phyloP scores from a whole-genome alignment of 2,329 filamentous ascomycete genomes.

The Colletotrichum nymphaeae region DNA sequence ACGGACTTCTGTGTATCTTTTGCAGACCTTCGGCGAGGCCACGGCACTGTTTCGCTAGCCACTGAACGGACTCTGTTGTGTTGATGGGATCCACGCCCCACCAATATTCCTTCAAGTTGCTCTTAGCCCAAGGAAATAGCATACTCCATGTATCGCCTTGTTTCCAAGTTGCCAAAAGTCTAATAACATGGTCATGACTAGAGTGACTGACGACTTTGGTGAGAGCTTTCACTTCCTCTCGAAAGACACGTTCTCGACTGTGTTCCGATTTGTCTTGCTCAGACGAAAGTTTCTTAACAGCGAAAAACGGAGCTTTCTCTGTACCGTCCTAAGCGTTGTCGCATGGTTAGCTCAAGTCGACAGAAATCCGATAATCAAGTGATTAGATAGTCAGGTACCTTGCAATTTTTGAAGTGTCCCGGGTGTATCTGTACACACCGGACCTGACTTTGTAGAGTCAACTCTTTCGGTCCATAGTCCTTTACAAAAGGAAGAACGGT shows the following conservation, averaged over 20 bases:
- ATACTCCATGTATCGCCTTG: slow-evolving; percentile 24
- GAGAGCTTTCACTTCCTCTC: neutral
- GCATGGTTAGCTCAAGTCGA: too few relatives aligned
- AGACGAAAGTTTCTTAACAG: neutral
- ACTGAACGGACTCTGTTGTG: neutral
- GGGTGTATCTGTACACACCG: neutral
- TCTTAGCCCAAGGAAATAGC: slow-evolving; percentile 37
- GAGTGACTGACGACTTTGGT: neutral
- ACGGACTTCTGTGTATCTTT: too few relatives aligned
- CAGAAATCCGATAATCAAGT: too few relatives aligned
- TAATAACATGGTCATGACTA: slow-evolving; percentile 16
- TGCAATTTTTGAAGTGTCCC: neutral
- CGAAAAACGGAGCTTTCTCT: too few relatives aligned
- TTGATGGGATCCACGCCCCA: too few relatives aligned
- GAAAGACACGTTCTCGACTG: neutral
- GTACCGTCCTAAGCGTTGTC: too few relatives aligned
- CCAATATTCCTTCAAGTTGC: slow-evolving; percentile 26
- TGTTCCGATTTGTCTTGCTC: neutral
- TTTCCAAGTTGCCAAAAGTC: slow-evolving; percentile 31
- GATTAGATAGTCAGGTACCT: too few relatives aligned
- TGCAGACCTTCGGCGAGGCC: slow-evolving; percentile 20
- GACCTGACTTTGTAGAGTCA: neutral
- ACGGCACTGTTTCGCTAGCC: slow-evolving; percentile 30
- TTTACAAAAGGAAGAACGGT: neutral
- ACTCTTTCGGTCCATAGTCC: neutral